Evolutionary conservation across 2,329 filamentous ascomycete species (phyloP), one percentile per base, ranked within the genome.

Genomic region (Teratosphaeria epicoccoides): DNA sequence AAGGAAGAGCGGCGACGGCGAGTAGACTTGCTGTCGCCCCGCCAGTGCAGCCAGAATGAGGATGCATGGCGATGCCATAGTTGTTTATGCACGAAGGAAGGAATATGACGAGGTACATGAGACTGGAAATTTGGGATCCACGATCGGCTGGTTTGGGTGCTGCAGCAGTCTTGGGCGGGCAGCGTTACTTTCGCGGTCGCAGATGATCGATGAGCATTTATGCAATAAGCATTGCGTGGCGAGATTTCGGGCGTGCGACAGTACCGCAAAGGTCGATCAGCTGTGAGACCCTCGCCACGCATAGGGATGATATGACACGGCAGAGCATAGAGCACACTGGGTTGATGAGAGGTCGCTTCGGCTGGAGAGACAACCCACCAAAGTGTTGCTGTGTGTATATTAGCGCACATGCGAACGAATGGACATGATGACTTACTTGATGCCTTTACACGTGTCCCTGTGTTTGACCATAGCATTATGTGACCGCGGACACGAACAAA

Each of bases 1-100:
- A 28, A 37, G 47, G 49, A 57, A 52, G 50, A 48, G 40, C n/a
- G 52, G 52, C 47, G 47, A 40, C 20, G n/a, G 43, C 26, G 55
- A 55, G 49, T 43, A 46, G 17, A n/a, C 17, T 26, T 11, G 20
- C 14, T 9, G 5, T 7, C 33, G 33, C 33, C 20, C n/a, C 33
- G 10, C 17, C 7, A 7, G 9, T 17, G 20, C 33, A 40, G 10
- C 14, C 33, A 40, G 14, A 17, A 6, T 17, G 33, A 40, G 33
- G 9, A 9, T 40, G 33, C n/a, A 17, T 20, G 33, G n/a, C 10
- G 33, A 17, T 40, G 33, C 33, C 9, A 17, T 6, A 40, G 5
- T 17, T 2, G 2, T 17, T 20, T 7, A 20, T 17, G 14, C n/a
- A 40, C 20, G 33, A 40, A 7, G n/a, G 5, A 17, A 40, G 9